Evolutionary conservation across 148 eudicot species (phyloP), one percentile per base, ranked within the genome.

Genomic region (Persicaria maculosa): DNA sequence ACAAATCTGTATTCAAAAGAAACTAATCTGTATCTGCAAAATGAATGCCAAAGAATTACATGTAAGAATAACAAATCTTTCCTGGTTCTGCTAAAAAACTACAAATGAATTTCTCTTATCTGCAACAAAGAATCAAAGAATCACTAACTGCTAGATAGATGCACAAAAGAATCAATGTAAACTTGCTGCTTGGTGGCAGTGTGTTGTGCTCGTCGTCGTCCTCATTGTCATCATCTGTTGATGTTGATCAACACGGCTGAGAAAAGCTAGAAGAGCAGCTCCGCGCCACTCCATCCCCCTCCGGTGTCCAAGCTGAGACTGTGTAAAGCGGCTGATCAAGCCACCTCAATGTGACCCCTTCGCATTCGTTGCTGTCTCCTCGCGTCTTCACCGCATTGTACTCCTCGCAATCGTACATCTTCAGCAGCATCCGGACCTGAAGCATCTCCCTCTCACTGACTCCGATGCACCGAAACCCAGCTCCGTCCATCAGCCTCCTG

Each of bases 321-420:
- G 93, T 88, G 77, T 87, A 92, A 25, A 95, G 88, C 52, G 93
- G 88, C 81, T 92, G 96, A 86, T 87, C 97, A 67, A 83, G 64
- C 98, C 98, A 95, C 45, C 77, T 86, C 74, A 95, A 79, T 15
- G 92, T 90, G 72, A 92, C 73, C 45, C 70, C 79, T 20, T 53
- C 65, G 11, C 55, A 22, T 25, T 71, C 83, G 10, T 54, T 82
- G 4, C 72, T 85, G 15, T 77, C 79, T 11, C 47, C 68, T 6
- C 72, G 84, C 75, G 78, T 82, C 84, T 69, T 86, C 47, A 81
- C 88, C 55, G 87, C 86, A 14, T 81, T 80, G 74, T 78, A 90
- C 47, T 74, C 76, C 72, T 85, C 89, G 17, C 7, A 50, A 8
- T 85, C 61, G 79, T 86, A 87, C 98, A 95, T 91, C 80, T 82